Conservation (phyloP, 805 yeast genomes). For the Maudiozyma barnettii region DNA sequence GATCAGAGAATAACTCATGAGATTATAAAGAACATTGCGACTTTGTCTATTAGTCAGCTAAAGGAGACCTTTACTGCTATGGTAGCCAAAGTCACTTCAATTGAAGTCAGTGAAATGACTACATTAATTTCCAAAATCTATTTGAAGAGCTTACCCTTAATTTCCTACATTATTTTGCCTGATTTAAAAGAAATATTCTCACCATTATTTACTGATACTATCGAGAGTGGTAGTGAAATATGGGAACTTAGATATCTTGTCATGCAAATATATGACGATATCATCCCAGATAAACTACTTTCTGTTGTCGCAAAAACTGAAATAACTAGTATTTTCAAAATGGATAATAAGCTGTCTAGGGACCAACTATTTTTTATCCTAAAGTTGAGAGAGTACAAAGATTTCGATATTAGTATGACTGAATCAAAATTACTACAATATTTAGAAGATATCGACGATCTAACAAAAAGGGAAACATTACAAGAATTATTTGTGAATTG, state of each 20-base stretch:
- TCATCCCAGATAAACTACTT: slow-evolving; percentile 23
- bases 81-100: slow-evolving; percentile 6
- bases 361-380: slow-evolving; percentile 34
- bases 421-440: slow-evolving; percentile 20
- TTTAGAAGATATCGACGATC: slow-evolving; percentile 7
- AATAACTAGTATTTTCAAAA: not conserved
- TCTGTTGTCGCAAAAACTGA: slow-evolving; percentile 1
- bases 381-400: slow-evolving; percentile 41
- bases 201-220: slow-evolving; percentile 17
- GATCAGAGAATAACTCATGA: slow-evolving; percentile 26
- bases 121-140: slow-evolving; percentile 25
- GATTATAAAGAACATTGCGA: slow-evolving; percentile 34
- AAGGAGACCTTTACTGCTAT: slow-evolving; percentile 18
- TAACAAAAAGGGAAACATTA: slow-evolving; percentile 9
- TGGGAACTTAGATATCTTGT: slow-evolving; percentile 43
- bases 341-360: not conserved
- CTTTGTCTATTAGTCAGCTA: slow-evolving; percentile 42
- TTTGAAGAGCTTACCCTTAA: slow-evolving; percentile 33
- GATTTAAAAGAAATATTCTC: slow-evolving; percentile 18
- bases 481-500: slow-evolving; percentile 39
- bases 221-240: slow-evolving; percentile 12
- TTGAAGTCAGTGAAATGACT: slow-evolving; percentile 6
- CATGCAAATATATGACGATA: slow-evolving; percentile 38
- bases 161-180: slow-evolving; percentile 24
- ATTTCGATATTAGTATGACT: slow-evolving; percentile 18